Conservation (phyloP, 805 yeast species). For the Ogataea degrootiae region DNA sequence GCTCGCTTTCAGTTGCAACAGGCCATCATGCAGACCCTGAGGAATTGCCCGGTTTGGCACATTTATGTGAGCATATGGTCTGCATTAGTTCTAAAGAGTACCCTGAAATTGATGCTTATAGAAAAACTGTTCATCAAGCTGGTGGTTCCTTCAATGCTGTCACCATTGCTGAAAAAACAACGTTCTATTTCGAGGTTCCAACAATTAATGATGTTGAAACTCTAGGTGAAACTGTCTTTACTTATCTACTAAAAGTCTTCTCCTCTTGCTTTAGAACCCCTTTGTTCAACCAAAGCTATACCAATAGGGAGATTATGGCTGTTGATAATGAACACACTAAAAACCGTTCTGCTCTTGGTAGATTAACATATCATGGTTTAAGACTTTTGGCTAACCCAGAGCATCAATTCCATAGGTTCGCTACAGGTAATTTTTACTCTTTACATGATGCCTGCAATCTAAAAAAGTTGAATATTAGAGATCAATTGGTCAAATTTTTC, state of each 20-base stretch:
- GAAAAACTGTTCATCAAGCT: slow-evolving; percentile 36
- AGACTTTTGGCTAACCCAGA: slow-evolving; percentile 41
- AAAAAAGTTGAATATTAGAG: slow-evolving; percentile 33
- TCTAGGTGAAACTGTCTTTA: slow-evolving; percentile 34
- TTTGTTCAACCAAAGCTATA: slow-evolving; percentile 36
- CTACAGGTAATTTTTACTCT: slow-evolving; percentile 60
- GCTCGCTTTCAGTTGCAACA: slow-evolving; percentile 68
- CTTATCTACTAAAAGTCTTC: slow-evolving; percentile 43
- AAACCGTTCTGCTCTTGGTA: slow-evolving; percentile 41
- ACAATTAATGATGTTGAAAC: slow-evolving; percentile 17
- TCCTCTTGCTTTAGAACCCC: slow-evolving; percentile 50
- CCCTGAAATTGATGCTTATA: slow-evolving; percentile 44
- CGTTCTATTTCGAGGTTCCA: slow-evolving; percentile 61
- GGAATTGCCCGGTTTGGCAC: slow-evolving; percentile 76
- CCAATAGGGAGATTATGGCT: slow-evolving; percentile 51
- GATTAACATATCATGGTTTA: slow-evolving; percentile 55
- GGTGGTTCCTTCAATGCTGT: slow-evolving; percentile 65
- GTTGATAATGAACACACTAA: slow-evolving; percentile 62
- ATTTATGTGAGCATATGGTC: slow-evolving; percentile 77
- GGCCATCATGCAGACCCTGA: slow-evolving; percentile 82
- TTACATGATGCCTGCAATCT: slow-evolving; percentile 32
- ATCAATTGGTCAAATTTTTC: slow-evolving; percentile 36
- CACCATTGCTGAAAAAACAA: slow-evolving; percentile 64
- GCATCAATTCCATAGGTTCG: slow-evolving; percentile 58
- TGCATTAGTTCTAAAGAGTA: slow-evolving; percentile 52